Evolutionary conservation across 2,329 filamentous ascomycete genomes (phyloP).

Genomic region (Cadophora sp.): DNA sequence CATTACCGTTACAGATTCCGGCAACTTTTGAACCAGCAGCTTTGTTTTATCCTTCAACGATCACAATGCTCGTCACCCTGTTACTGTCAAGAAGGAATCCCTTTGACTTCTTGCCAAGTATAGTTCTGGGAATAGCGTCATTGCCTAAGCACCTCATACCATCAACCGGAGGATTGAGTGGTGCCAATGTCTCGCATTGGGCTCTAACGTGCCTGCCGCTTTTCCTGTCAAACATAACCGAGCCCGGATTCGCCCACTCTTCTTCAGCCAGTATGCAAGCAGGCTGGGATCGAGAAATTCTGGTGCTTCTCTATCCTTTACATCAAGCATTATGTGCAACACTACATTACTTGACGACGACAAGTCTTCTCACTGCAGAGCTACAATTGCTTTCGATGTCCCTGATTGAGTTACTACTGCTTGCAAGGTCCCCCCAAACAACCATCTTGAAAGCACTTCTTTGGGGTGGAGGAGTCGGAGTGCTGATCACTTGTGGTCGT

Average conservation of each 20-base stretch:
- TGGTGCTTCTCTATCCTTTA: slow-evolving; percentile 75
- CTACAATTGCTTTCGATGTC: slow-evolving; percentile 84
- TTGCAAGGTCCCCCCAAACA: slow-evolving; percentile 81
- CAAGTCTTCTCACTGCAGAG: slow-evolving; percentile 86
- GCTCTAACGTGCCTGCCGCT: slow-evolving; percentile 74
- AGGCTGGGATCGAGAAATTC: slow-evolving; percentile 39
- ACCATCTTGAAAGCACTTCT: slow-evolving; percentile 85
- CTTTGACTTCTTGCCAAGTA: slow-evolving; percentile 74
- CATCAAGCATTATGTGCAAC: slow-evolving; percentile 79
- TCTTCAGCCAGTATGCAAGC: background rate
- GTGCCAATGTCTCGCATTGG: slow-evolving; percentile 79
- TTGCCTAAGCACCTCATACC: slow-evolving; percentile 78
- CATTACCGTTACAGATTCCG: slow-evolving; percentile 60
- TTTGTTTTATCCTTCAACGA: slow-evolving; percentile 80
- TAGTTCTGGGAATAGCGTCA: slow-evolving; percentile 80
- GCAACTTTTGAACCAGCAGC: slow-evolving; percentile 88
- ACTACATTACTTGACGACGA: slow-evolving; percentile 83
- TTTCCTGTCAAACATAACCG: slow-evolving; percentile 22
- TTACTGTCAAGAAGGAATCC: slow-evolving; percentile 70
- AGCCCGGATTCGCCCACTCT: slow-evolving; percentile 3
- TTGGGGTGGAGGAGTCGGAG: slow-evolving; percentile 80
- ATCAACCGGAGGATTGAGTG: slow-evolving; percentile 57
- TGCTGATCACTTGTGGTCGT: slow-evolving; percentile 75
- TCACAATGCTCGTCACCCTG: slow-evolving; percentile 79
- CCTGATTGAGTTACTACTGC: slow-evolving; percentile 80